Conservation (phyloP, 106 monocot species). For the Posidonia australis region DNA sequence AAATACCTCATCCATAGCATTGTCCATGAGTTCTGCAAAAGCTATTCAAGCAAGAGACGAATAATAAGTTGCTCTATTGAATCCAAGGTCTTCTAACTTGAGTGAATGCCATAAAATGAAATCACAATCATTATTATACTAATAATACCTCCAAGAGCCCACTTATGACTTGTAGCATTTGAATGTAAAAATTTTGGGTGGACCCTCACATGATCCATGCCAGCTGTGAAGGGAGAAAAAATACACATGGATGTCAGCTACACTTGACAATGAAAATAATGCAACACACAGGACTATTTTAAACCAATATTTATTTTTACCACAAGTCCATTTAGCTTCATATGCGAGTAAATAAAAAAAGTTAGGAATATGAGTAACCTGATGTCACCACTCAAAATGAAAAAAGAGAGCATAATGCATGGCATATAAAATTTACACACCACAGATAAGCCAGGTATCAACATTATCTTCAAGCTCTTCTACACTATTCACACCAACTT, state of each 20-base stretch:
- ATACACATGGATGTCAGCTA: not conserved
- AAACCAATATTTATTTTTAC: not conserved
- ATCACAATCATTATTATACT: not conserved
- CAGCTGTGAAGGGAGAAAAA: constrained; percentile 15
- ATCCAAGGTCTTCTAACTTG: too few relatives aligned
- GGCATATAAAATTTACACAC: too few relatives aligned
- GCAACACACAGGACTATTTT: not conserved
- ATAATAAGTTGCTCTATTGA: not conserved
- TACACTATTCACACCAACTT: too few relatives aligned
- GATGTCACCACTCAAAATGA: not conserved
- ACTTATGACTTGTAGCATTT: constrained; percentile 98
- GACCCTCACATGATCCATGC: constrained; percentile 90
- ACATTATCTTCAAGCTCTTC: too few relatives aligned
- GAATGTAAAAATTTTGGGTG: constrained; percentile 97
- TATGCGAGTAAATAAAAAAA: not conserved
- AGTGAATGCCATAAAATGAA: too few relatives aligned
- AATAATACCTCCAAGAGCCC: constrained; percentile 91
- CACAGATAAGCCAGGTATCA: too few relatives aligned
- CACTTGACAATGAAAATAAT: too few relatives aligned
- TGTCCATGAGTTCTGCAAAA: constrained; percentile 94
- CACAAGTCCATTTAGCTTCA: not conserved
- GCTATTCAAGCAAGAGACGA: constrained; percentile 29
- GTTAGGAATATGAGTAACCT: not conserved
- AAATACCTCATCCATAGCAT: constrained; percentile 85
- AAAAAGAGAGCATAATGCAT: not conserved